phyloP scores from a whole-genome alignment of 805 yeast genomes.

The Myxozyma nipponensis region DNA sequence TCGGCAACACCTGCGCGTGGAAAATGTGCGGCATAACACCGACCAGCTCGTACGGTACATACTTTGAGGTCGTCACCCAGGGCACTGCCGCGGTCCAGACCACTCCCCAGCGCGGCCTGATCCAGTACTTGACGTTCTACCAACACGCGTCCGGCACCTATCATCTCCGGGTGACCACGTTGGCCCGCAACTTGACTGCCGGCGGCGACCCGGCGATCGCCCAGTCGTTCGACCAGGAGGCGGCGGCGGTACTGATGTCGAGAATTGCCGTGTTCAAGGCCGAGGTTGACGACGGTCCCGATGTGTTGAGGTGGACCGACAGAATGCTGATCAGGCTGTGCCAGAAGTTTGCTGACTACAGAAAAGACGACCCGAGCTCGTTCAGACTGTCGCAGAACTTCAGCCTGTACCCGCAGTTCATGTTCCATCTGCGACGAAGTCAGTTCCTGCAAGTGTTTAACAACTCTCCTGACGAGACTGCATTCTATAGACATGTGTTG shows the following conservation, averaged over 20 bases:
- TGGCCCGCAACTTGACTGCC: constrained; percentile 51
- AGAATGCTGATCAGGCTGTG: constrained; percentile 84
- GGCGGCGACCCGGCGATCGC: constrained; percentile 55
- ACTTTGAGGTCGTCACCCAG: constrained; percentile 62
- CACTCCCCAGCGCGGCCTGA: constrained; percentile 37
- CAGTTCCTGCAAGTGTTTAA: constrained; percentile 95
- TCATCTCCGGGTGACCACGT: constrained; percentile 86
- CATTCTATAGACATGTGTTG: constrained; percentile 89
- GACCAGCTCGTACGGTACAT: constrained; percentile 80
- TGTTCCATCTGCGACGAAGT: constrained; percentile 91
- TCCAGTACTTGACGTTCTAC: constrained; percentile 87
- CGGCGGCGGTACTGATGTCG: constrained; percentile 92
- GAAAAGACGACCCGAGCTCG: constrained; percentile 76
- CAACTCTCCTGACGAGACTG: constrained; percentile 98
- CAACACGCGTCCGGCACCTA: constrained; percentile 93
- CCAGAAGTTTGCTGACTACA: constrained; percentile 88
- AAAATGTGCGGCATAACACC: constrained; percentile 81
- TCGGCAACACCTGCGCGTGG: constrained; percentile 90
- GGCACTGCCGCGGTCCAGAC: constrained; percentile 28
- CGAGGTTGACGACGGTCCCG: constrained; percentile 83
- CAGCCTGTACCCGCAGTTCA: constrained; percentile 89
- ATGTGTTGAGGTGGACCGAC: constrained; percentile 91
- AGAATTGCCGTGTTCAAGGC: constrained; percentile 84
- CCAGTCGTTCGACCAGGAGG: constrained; percentile 92
- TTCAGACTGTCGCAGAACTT: constrained; percentile 82